Conservation (phyloP, 495 filamentous ascomycete species). For the Lasiosphaeria miniovina region DNA sequence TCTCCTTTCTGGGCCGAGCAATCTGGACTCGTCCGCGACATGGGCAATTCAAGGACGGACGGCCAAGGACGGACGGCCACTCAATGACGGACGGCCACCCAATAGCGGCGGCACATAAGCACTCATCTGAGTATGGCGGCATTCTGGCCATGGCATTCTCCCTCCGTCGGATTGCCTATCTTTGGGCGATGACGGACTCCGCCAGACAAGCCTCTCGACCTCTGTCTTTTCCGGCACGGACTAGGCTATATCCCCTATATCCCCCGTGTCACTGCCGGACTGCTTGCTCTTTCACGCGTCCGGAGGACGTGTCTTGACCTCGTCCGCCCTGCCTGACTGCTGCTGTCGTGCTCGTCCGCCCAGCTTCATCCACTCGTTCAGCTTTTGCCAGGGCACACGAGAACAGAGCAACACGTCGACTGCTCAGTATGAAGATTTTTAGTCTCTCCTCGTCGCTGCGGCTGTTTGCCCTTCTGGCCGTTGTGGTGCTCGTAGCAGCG, state of each 20-base stretch:
- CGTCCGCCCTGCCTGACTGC: not conserved
- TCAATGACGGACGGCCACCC: too few species aligned
- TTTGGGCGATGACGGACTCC: not conserved
- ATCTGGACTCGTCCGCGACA: not conserved
- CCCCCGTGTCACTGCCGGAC: not conserved
- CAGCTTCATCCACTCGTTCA: not conserved
- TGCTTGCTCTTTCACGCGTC: not conserved
- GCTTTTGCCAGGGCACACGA: not conserved
- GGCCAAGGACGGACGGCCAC: too few species aligned
- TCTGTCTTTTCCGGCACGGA: not conserved
- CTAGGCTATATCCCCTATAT: not conserved
- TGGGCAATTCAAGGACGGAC: conserved; percentile 6
- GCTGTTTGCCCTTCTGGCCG: conserved; percentile 22
- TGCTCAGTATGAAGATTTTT: conserved; percentile 25
- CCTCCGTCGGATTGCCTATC: not conserved
- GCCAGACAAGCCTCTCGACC: not conserved
- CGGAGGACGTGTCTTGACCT: not conserved
- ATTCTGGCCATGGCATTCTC: conserved; percentile 2
- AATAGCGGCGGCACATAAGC: conserved; percentile 5
- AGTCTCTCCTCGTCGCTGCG: conserved; percentile 19
- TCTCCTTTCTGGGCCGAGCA: conserved; percentile 8
- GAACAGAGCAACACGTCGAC: not conserved
- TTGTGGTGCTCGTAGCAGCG: conserved; percentile 18
- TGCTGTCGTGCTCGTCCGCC: not conserved
- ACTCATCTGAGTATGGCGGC: not conserved